These are phyloP conservation scores for Myxozyma vanderwaltii DNA, from an alignment of 805 yeast genomes.

Conservation along the genomic window DNA sequence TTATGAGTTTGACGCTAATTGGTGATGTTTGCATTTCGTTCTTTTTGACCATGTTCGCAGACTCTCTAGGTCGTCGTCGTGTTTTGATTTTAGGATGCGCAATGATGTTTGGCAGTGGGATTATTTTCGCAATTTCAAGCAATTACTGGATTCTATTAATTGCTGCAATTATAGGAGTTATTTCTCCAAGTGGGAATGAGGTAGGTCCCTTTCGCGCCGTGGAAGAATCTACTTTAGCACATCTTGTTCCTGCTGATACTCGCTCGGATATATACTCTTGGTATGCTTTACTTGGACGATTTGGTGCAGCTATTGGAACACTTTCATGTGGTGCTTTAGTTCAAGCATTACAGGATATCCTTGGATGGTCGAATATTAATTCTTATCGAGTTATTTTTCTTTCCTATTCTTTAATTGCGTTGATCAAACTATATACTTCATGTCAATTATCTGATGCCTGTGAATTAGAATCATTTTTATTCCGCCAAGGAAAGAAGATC, in stretches of 20 bases:
- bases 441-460: constrained; percentile 55
- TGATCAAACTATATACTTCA: constrained; percentile 55
- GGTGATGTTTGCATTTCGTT: constrained; percentile 56
- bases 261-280: constrained; percentile 58
- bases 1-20: constrained; percentile 51
- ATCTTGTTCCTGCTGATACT: constrained; percentile 46
- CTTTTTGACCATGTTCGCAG: constrained; percentile 50
- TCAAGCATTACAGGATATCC: constrained; percentile 53
- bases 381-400: constrained; percentile 11
- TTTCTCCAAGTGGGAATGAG: constrained; percentile 59
- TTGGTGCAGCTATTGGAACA: constrained; percentile 73
- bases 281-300: constrained; percentile 54
- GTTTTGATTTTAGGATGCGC: constrained; percentile 47
- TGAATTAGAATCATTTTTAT: constrained; percentile 46
- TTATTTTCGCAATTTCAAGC: constrained; percentile 44
- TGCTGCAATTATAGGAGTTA: constrained; percentile 51
- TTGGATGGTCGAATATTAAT: constrained; percentile 11
- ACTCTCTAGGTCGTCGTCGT: constrained; percentile 51
- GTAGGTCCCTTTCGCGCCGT: constrained; percentile 60
- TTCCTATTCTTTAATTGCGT: constrained; percentile 26
- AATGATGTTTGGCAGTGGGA: constrained; percentile 49
- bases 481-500: constrained; percentile 35
- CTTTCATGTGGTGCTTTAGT: constrained; percentile 66
- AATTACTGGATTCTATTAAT: constrained; percentile 44
- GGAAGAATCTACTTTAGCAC: constrained; percentile 57